Evolutionary conservation across 1,284 basidiomycete genomes (phyloP).

Genomic region (Naganishia liquefaciens): DNA sequence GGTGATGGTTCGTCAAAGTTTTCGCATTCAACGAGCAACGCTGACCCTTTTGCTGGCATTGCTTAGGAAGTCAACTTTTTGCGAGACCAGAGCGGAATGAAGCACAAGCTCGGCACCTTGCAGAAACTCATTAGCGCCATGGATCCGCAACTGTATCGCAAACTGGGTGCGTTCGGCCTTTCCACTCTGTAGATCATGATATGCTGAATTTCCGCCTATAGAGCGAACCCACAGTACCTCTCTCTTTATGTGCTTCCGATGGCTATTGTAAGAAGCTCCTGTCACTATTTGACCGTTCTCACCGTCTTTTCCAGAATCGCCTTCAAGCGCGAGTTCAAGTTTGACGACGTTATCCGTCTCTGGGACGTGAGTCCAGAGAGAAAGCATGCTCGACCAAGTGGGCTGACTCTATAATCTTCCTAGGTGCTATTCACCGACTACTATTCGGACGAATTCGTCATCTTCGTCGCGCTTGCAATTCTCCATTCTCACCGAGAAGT

Average conservation of each 20-base stretch:
- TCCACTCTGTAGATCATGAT: neutral
- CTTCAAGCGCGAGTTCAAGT: slow-evolving; percentile 94
- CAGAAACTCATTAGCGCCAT: slow-evolving; percentile 88
- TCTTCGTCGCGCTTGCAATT: slow-evolving; percentile 91
- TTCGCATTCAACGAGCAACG: neutral
- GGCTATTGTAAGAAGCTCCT: slow-evolving; percentile 45
- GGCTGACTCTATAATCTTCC: slow-evolving; percentile 27
- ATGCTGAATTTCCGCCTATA: slow-evolving; percentile 43
- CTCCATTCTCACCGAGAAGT: slow-evolving; percentile 92
- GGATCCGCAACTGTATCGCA: slow-evolving; percentile 89
- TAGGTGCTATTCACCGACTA: slow-evolving; percentile 84
- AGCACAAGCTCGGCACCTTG: slow-evolving; percentile 81
- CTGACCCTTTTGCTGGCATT: neutral
- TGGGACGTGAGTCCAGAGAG: slow-evolving; percentile 69
- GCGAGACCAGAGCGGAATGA: slow-evolving; percentile 97
- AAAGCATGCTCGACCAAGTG: neutral
- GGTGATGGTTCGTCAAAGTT: slow-evolving; percentile 68
- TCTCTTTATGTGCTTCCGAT: slow-evolving; percentile 97
- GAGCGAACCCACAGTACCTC: slow-evolving; percentile 89
- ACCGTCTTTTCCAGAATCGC: slow-evolving; percentile 57
- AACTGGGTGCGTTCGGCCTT: slow-evolving; percentile 64
- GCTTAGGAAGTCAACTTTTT: slow-evolving; percentile 88
- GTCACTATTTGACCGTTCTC: slow-evolving; percentile 57
- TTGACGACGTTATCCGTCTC: slow-evolving; percentile 79
- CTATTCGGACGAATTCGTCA: slow-evolving; percentile 81